Conservation (phyloP, 768 basidiomycete genomes). For the Serendipita sp. region DNA sequence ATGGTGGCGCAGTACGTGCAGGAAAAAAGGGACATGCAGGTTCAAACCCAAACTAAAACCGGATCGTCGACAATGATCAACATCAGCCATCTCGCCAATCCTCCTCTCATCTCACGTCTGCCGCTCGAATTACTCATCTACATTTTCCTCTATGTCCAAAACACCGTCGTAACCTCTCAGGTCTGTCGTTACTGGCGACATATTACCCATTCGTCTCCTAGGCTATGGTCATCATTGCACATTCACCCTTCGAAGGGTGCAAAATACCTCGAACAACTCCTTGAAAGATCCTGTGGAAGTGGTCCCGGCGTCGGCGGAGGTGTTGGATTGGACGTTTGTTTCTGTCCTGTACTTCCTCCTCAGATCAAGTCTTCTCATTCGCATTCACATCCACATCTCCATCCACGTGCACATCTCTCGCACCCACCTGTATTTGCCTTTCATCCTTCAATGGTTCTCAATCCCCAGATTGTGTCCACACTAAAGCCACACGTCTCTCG, state of each 20-base stretch:
- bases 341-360: neutral
- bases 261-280: neutral
- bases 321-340: neutral
- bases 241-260: neutral
- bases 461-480: neutral
- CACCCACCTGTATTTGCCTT: neutral
- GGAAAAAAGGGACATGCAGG: neutral
- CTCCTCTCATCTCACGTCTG: neutral
- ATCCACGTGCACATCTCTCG: neutral
- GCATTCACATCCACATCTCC: neutral
- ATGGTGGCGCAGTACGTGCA: neutral
- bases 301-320: neutral
- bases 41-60: neutral
- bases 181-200: conserved; percentile 1
- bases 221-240: neutral
- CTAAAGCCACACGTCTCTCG: neutral
- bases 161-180: conserved; percentile 1
- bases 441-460: neutral
- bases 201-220: neutral
- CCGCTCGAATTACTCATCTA: neutral
- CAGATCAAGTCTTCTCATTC: neutral
- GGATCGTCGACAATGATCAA: neutral
- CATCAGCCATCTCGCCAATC: neutral
- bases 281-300: neutral
- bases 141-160: conserved; percentile 3